Evolutionary conservation across 2,329 filamentous ascomycete genomes (phyloP).

Genomic region (Thielaviopsis populi): DNA sequence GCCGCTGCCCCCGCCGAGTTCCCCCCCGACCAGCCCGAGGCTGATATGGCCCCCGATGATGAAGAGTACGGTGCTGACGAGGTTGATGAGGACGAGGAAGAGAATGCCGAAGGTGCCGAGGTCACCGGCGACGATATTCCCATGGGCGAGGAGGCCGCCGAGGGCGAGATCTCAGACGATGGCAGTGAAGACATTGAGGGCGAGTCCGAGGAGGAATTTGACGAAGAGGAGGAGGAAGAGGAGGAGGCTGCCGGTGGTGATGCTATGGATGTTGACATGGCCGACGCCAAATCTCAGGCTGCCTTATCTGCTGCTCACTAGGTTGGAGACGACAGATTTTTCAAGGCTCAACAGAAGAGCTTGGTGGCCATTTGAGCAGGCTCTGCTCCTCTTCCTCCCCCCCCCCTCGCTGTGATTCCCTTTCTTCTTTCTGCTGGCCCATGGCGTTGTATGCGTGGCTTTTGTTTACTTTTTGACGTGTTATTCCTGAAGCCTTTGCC

Average conservation of each 20-base stretch:
- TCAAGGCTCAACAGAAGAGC: slow-evolving; percentile 10
- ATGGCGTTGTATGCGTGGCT: slow-evolving; percentile 16
- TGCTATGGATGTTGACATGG: slow-evolving; percentile 36
- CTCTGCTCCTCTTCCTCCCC: slow-evolving; percentile 9
- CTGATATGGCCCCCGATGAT: slow-evolving; percentile 72
- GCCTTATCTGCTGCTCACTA: slow-evolving; percentile 18
- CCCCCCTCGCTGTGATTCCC: neutral
- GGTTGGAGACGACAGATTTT: slow-evolving; percentile 11
- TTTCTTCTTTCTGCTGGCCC: slow-evolving; percentile 11
- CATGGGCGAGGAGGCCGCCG: slow-evolving; percentile 25
- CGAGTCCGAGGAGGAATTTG: slow-evolving; percentile 58
- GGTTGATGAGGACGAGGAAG: slow-evolving; percentile 43
- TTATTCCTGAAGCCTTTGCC: neutral
- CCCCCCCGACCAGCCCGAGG: slow-evolving; percentile 93
- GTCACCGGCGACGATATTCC: slow-evolving; percentile 45
- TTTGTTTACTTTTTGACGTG: neutral
- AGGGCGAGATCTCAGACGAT: slow-evolving; percentile 55
- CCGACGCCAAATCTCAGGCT: slow-evolving; percentile 25
- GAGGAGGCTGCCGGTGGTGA: slow-evolving; percentile 27
- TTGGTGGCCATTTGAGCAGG: slow-evolving; percentile 10
- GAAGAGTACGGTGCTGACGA: slow-evolving; percentile 77
- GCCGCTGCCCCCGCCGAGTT: slow-evolving; percentile 91
- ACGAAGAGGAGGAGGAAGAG: slow-evolving; percentile 38
- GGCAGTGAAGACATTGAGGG: slow-evolving; percentile 67
- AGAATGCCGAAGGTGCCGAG: slow-evolving; percentile 37